Percentiles rank a stretch among this genome's conserved stretches.
Evolutionary conservation across 148 eudicot species (phyloP).

Genomic region (Diospyros lotus): DNA sequence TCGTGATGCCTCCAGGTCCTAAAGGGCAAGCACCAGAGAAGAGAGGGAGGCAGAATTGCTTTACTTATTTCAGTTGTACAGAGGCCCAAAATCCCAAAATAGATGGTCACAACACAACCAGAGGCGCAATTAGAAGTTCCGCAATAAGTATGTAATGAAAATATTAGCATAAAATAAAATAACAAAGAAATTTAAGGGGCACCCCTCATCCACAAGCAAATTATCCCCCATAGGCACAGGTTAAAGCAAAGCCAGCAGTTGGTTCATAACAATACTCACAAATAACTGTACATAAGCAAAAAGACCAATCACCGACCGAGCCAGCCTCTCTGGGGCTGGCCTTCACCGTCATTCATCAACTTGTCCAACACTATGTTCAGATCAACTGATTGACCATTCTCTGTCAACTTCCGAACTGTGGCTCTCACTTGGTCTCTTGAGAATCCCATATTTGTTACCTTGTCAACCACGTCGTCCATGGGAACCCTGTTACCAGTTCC

Average conservation of each 20-base stretch:
- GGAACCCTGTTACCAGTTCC: constrained; percentile 85
- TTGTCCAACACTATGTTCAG: constrained; percentile 85
- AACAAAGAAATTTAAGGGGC: constrained; percentile 5
- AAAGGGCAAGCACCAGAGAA: no score
- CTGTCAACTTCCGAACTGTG: constrained; percentile 70
- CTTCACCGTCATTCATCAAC: constrained; percentile 81
- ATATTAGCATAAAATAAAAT: constrained; percentile 9
- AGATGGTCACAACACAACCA: neutral
- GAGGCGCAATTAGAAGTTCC: neutral
- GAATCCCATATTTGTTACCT: constrained; percentile 83
- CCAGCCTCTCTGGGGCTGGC: constrained; percentile 61
- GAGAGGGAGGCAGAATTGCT: no score
- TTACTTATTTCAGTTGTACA: neutral
- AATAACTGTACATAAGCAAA: constrained; percentile 13
- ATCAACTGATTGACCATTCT: constrained; percentile 85
- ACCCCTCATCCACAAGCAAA: neutral
- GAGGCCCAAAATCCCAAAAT: constrained; percentile 3
- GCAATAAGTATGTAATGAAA: neutral
- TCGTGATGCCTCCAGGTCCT: no score
- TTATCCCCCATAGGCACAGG: neutral
- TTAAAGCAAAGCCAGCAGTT: neutral
- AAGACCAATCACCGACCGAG: constrained; percentile 49
- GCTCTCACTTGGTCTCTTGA: constrained; percentile 84
- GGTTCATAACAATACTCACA: neutral
- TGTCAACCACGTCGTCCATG: constrained; percentile 83